phyloP scores from a whole-genome alignment of 23 red algal species.

The Agarophyton chilense region DNA sequence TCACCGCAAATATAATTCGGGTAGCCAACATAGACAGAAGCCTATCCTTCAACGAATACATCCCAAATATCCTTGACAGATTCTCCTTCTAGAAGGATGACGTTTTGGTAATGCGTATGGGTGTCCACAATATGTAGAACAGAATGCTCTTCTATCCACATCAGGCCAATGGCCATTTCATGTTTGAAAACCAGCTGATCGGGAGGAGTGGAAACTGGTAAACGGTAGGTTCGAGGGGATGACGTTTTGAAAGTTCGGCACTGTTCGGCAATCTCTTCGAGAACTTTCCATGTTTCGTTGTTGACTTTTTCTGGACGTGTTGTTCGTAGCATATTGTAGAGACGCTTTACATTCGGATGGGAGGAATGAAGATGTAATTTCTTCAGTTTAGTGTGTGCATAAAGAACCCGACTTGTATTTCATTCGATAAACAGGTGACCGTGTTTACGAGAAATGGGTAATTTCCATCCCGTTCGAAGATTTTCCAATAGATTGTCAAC shows the following conservation, averaged over 20 bases:
- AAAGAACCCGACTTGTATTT: not conserved
- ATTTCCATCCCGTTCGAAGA: not conserved
- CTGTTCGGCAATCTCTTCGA: not conserved
- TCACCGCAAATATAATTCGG: not conserved
- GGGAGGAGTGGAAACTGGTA: not conserved
- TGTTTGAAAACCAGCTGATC: conserved; percentile 6
- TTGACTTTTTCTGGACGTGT: not conserved
- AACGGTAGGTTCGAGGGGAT: not conserved
- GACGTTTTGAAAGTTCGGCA: not conserved
- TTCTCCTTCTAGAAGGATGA: not conserved
- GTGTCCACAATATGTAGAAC: conserved; percentile 15
- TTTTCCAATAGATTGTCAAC: not conserved
- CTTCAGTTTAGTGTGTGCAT: not conserved
- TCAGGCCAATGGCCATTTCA: conserved; percentile 8
- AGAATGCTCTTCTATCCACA: conserved; percentile 1
- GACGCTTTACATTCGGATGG: not conserved
- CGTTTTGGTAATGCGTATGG: not conserved
- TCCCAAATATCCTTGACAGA: conserved; percentile 16
- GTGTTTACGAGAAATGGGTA: not conserved
- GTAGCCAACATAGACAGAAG: conserved; percentile 2
- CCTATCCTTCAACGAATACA: conserved; percentile 8
- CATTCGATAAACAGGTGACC: not conserved
- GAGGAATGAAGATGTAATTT: conserved; percentile 5
- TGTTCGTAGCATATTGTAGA: conserved; percentile 4
- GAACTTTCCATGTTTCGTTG: not conserved